Evolutionary conservation across 805 yeast species (phyloP).

Genomic region (Saturnispora serradocipensis): DNA sequence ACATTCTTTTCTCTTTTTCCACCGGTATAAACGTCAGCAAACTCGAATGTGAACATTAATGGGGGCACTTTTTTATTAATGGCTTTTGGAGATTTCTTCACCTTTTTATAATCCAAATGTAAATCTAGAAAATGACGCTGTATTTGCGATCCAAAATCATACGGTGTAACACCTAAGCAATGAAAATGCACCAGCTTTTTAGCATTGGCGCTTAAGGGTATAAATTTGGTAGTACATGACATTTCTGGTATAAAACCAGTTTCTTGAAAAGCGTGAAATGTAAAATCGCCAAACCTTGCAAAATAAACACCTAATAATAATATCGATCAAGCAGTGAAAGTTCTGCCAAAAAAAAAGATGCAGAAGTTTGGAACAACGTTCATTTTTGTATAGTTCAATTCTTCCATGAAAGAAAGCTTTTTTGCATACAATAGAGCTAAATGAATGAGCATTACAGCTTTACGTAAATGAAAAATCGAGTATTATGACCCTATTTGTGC

Average conservation of each 20-base stretch:
- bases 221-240: constrained; percentile 1
- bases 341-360: too few relatives aligned
- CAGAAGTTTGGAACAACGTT: too few relatives aligned
- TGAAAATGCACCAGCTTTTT: constrained; percentile 29
- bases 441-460: neutral
- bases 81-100: constrained; percentile 15
- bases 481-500: neutral
- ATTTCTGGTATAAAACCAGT: neutral
- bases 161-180: constrained; percentile 31
- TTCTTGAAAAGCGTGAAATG: neutral
- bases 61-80: constrained; percentile 44
- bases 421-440: neutral
- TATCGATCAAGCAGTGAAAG: neutral
- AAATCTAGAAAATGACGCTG: constrained; percentile 51
- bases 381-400: too few relatives aligned
- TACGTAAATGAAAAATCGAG: neutral
- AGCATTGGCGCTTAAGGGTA: neutral
- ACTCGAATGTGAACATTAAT: constrained; percentile 70
- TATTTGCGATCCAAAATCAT: constrained; percentile 41
- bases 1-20: constrained; percentile 64
- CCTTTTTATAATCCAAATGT: constrained; percentile 32
- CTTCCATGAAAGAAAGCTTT: neutral
- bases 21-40: constrained; percentile 81
- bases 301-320: neutral
- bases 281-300: neutral